A percentile compares a stretch with the other conserved stretches of the same genome.
Conservation (phyloP, 129 eudicot genomes). For the Flaveria sonorensis region DNA sequence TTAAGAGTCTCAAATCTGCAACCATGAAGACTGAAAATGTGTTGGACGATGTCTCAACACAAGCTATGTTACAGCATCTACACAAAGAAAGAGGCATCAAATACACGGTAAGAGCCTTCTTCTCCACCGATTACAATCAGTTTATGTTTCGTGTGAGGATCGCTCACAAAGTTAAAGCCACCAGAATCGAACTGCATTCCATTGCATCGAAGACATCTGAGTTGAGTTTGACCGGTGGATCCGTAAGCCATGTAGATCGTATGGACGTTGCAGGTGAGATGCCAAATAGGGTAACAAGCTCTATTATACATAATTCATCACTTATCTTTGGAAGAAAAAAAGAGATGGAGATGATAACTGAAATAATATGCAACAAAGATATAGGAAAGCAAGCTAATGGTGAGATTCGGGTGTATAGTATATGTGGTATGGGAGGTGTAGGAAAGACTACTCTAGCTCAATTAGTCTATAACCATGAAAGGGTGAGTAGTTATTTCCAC, state of each 20-base stretch:
- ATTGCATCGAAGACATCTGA: too few species aligned
- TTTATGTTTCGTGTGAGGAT: not conserved
- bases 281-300: conserved; percentile 3
- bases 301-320: not conserved
- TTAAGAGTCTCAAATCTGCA: not conserved
- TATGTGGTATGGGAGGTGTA: conserved; percentile 13
- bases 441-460: too few species aligned
- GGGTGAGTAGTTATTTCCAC: too few species aligned
- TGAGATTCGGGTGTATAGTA: not conserved
- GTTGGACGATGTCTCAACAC: not conserved
- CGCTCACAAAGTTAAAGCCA: conserved; percentile 2
- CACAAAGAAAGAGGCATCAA: not conserved
- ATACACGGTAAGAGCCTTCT: conserved; percentile 6
- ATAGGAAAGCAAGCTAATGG: not conserved
- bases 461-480: too few species aligned
- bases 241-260: not conserved
- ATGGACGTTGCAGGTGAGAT: not conserved
- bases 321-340: not conserved
- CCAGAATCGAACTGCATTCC: not conserved
- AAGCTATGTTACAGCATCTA: not conserved
- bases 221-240: too few species aligned
- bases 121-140: not conserved
- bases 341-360: not conserved
- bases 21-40: not conserved
- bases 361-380: conserved; percentile 1